Conservation (phyloP, 352 stramenopile genomes). For the Pythium insidiosum region DNA sequence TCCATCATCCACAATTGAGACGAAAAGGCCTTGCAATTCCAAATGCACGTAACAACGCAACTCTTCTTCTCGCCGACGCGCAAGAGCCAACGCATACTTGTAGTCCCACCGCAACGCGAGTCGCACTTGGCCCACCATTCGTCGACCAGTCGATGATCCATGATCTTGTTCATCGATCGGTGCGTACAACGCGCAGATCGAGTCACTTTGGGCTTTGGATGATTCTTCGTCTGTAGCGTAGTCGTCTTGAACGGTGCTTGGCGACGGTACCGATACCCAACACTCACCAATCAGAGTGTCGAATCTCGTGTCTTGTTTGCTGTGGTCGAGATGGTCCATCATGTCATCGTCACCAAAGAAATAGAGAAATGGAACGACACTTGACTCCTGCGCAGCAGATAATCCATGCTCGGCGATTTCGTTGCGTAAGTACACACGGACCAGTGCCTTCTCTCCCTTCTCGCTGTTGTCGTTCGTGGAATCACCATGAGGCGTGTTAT, state of each 20-base stretch:
- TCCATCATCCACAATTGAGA: constrained; percentile 71
- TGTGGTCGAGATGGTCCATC: constrained; percentile 83
- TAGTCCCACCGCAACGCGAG: constrained; percentile 77
- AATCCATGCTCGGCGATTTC: constrained; percentile 70
- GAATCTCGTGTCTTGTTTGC: constrained; percentile 76
- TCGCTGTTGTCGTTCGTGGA: constrained; percentile 3
- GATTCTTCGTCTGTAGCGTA: constrained; percentile 10
- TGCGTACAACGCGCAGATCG: constrained; percentile 66
- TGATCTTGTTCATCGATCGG: constrained; percentile 13
- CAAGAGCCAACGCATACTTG: constrained; percentile 35
- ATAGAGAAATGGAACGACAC: constrained; percentile 82
- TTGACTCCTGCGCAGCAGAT: constrained; percentile 69
- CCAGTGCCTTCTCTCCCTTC: constrained; percentile 32
- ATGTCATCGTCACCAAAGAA: constrained; percentile 84
- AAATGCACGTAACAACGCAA: constrained; percentile 62
- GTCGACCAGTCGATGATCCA: constrained; percentile 15
- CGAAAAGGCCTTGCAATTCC: constrained; percentile 61
- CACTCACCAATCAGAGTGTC: constrained; percentile 70
- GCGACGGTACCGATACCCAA: constrained; percentile 58
- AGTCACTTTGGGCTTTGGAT: constrained; percentile 7
- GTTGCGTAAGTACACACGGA: constrained; percentile 71
- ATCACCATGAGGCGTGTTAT: neutral
- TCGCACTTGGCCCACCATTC: constrained; percentile 71
- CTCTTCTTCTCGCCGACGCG: constrained; percentile 22
- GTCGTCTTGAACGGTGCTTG: constrained; percentile 3